Base-by-base conservation (phyloP, 2,329 filamentous ascomycete species). In the Fusarium domesticum region DNA sequence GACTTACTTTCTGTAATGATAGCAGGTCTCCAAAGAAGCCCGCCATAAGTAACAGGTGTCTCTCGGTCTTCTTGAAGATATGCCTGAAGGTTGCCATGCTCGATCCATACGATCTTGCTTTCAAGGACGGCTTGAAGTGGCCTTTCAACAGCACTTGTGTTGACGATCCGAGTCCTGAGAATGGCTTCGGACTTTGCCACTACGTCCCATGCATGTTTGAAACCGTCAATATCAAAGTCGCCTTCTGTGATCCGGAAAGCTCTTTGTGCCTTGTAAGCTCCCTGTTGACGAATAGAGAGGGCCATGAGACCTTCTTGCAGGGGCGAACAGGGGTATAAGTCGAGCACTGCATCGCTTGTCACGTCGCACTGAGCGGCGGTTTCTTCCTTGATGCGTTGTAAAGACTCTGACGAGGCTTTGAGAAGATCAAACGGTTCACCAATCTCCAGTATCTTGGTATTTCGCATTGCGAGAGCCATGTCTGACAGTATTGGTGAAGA, bases 121-220 rank as follows among this genome's bases (percentile, higher is more conserved):
- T 35, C 16, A 3, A 56, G 25, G 5, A 59, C 40, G 5, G n/a
- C 47, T 41, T 57, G 57, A 7, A 58, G 55, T 0, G 53, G 56
- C 28, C 37, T 57, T 11, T 23, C 20, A 8, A 49, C 32, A 0
- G 50, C 45, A 12, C 35, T 25, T 5, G 45, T 16, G 28, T 50
- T 57, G 4, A 61, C 48, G 17, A 61, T 59, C 0, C 59, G 54
- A 0, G 57, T 50, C 41, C 59, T 50, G 14, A 62, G 6, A 11
- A 62, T 61, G 6, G 53, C 45, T 5, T 56, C 51, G 2, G 32
- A 35, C 3, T 51, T 38, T 6, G 54, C 38, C 4, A 51, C 49
- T 4, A 19, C 43, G 12, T 61, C 46, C 57, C 58, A 61, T 6
- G 60, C 57, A 2, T 42, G 15, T 35, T 51, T 51, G 28, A 60